Evolutionary conservation across 345 rosid genomes (phyloP).

Genomic region (Lumnitzera racemosa): DNA sequence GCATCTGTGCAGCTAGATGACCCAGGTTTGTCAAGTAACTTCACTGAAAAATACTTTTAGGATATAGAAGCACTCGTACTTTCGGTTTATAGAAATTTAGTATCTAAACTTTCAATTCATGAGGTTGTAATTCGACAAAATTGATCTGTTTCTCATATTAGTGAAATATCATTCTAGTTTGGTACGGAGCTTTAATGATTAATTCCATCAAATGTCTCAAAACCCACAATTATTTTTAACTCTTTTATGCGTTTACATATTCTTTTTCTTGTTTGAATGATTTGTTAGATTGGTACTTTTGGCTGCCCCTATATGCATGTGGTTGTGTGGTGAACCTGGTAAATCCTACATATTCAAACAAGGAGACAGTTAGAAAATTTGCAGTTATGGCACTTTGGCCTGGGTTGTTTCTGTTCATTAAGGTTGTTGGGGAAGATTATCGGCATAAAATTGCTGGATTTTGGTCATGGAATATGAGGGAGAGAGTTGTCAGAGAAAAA

Average conservation of each 20-base stretch:
- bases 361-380: constrained; percentile 10
- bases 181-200: no score
- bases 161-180: no score
- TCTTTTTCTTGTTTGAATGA: background rate
- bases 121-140: no score
- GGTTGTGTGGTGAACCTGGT: constrained; percentile 48
- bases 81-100: no score
- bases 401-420: constrained; percentile 44
- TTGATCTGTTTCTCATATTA: no score
- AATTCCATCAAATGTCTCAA: no score
- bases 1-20: constrained; percentile 83
- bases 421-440: constrained; percentile 42
- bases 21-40: constrained; percentile 30
- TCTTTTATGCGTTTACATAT: no score
- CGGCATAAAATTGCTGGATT: constrained; percentile 30
- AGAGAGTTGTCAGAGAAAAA: constrained; percentile 70
- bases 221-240: no score
- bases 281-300: constrained; percentile 66
- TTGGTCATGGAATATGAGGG: constrained; percentile 52
- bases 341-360: constrained; percentile 20
- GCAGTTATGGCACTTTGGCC: constrained; percentile 24
- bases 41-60: background rate
- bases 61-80: no score
- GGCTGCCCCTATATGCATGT: constrained; percentile 70
- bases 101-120: no score